Conservation (phyloP, 352 stramenopile genomes). For the Pythium apleroticum region DNA sequence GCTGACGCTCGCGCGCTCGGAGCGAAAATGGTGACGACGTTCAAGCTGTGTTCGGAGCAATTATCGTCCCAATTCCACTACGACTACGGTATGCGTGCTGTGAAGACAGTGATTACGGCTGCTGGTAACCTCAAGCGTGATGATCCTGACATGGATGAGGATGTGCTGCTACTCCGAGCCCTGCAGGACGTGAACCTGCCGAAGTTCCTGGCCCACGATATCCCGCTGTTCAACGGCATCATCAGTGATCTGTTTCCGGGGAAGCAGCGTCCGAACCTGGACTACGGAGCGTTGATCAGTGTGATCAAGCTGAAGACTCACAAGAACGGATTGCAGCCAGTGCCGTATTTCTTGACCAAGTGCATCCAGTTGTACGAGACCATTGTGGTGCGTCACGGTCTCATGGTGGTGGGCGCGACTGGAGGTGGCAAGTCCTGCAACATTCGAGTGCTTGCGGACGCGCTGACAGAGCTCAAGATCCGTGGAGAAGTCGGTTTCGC, state of each 20-base stretch:
- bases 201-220: slow-evolving; percentile 95
- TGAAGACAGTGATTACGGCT: slow-evolving; percentile 90
- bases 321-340: slow-evolving; percentile 81
- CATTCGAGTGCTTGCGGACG: slow-evolving; percentile 90
- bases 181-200: slow-evolving; percentile 96
- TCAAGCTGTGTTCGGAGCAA: slow-evolving; percentile 89
- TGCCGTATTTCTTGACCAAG: slow-evolving; percentile 93
- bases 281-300: slow-evolving; percentile 84
- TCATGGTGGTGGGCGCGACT: slow-evolving; percentile 95
- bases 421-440: slow-evolving; percentile 90
- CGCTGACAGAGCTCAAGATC: slow-evolving; percentile 84
- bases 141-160: slow-evolving; percentile 91
- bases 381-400: slow-evolving; percentile 92
- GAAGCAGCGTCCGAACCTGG: slow-evolving; percentile 84
- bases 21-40: slow-evolving; percentile 88
- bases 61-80: slow-evolving; percentile 90
- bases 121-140: slow-evolving; percentile 90
- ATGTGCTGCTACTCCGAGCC: slow-evolving; percentile 91
- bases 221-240: slow-evolving; percentile 95
- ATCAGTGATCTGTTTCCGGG: slow-evolving; percentile 95
- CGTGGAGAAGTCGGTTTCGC: slow-evolving; percentile 78
- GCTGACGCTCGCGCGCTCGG: slow-evolving; percentile 48
- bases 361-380: slow-evolving; percentile 95
- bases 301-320: slow-evolving; percentile 90
- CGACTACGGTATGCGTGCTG: slow-evolving; percentile 90